Evolutionary conservation across 2,329 filamentous ascomycete species (phyloP), one percentile per base, ranked within the genome.

Genomic region (Botryotinia convoluta): DNA sequence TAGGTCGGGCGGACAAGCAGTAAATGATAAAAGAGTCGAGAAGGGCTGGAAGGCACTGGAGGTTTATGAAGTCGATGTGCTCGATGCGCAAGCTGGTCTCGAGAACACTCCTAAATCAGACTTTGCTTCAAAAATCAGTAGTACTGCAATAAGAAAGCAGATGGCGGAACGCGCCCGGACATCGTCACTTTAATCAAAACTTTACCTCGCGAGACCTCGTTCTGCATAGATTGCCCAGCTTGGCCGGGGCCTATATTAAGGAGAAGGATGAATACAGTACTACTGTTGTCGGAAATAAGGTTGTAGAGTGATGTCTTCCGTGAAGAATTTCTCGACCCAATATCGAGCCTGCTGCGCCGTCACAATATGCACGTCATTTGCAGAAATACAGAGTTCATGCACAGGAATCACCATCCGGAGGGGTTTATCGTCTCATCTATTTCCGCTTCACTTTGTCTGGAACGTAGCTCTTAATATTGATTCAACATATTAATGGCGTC

Each of bases 61-160:
- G 39, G 88, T 97, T 0, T 97, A 94, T 78, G 95, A 97, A 81
- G 93, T 98, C 42, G 93, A 96, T 79, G 93, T 98, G 22, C 86
- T 99, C 26, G 92, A 95, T 82, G 87, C 90, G 4, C 86, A 87
- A 57, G 88, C 89, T 70, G 84, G 86, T 61, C 82, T 84, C n/a
- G 83, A 84, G 2, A 79, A 78, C 60, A 79, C 65, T 63, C 82
- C 78, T n/a, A 84, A 82, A 76, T 84, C 81, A 20, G 87, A 88
- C 76, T 97, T 97, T 82, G 89, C 91, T 39, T 87, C 88, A 75
- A 98, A 98, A 84, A 93, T 98, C 77, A 97, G 94, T 85, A 98
- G 95, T 83, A 97, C 95, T 0, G 92, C 92, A 73, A 97, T 97
- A 77, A 86, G 92, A 76, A 86, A 87, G 75, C 85, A 85, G 60